phyloP scores from a whole-genome alignment of 2,329 filamentous ascomycete species.

The Didymella pomorum region DNA sequence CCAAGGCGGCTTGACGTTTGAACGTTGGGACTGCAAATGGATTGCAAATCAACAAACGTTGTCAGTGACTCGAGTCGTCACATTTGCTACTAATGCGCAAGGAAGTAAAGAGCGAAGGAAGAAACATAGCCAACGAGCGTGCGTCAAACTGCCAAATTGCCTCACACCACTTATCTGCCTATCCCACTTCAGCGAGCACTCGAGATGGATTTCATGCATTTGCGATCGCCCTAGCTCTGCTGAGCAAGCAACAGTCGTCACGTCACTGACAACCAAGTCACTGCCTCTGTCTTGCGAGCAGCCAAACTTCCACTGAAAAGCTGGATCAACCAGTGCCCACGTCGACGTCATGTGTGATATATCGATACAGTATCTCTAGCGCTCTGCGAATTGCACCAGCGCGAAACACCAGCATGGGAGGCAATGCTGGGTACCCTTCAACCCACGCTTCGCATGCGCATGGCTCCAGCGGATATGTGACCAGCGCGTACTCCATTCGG shows the following conservation, averaged over 20 bases:
- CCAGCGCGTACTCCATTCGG: neutral
- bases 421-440: neutral
- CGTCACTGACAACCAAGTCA: neutral
- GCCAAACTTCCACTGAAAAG: neutral
- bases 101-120: slow-evolving; percentile 26
- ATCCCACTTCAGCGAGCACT: slow-evolving; percentile 1
- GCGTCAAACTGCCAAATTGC: slow-evolving; percentile 1
- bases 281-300: neutral
- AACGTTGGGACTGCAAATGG: slow-evolving; percentile 25
- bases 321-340: neutral
- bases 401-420: neutral
- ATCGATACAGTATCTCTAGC: slow-evolving; percentile 6
- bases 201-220: neutral
- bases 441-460: neutral
- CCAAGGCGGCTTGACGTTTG: slow-evolving; percentile 18
- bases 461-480: neutral
- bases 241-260: neutral
- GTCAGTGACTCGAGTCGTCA: slow-evolving; percentile 13
- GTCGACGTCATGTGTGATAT: slow-evolving; percentile 8
- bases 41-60: slow-evolving; percentile 24
- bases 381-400: neutral
- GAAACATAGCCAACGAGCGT: slow-evolving; percentile 34
- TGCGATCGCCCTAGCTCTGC: neutral
- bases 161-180: slow-evolving; percentile 2
- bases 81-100: slow-evolving; percentile 12